Conservation (phyloP, 2,329 filamentous ascomycete species). For the Tolypocladium paradoxum region DNA sequence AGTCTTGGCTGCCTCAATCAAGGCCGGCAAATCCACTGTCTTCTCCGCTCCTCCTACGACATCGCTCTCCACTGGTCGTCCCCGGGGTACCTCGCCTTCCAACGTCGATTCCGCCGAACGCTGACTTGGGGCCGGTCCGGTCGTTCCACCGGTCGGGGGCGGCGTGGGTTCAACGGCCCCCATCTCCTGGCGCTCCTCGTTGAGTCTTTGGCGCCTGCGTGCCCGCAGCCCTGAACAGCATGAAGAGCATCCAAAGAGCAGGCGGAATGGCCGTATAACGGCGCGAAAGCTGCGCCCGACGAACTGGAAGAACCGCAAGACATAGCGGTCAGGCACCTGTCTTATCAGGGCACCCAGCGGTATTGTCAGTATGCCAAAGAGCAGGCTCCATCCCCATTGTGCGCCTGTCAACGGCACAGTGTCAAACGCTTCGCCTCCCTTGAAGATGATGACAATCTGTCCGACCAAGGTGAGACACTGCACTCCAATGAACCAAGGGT, state of each 20-base stretch:
- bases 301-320: conserved; percentile 16
- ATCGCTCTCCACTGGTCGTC: background rate
- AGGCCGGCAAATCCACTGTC: conserved; percentile 17
- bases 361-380: conserved; percentile 57
- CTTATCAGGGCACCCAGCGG: conserved; percentile 41
- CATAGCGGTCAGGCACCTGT: conserved; percentile 26
- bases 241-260: conserved; percentile 4
- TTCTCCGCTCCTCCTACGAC: conserved; percentile 1
- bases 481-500: conserved; percentile 66
- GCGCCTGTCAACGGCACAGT: conserved; percentile 48
- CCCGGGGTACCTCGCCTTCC: background rate
- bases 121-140: background rate
- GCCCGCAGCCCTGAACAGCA: conserved; percentile 10
- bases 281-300: conserved; percentile 9
- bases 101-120: background rate
- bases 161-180: conserved; percentile 11
- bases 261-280: conserved; percentile 10
- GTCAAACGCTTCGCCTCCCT: conserved; percentile 58
- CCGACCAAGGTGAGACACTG: conserved; percentile 56
- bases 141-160: background rate
- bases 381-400: conserved; percentile 61
- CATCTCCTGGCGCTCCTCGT: conserved; percentile 13
- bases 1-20: conserved; percentile 20
- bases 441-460: conserved; percentile 61
- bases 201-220: conserved; percentile 11